Percentiles rank a stretch among this genome's conserved stretches.
Conservation (phyloP, 495 filamentous ascomycete species). For the Penicillium verhagenii region DNA sequence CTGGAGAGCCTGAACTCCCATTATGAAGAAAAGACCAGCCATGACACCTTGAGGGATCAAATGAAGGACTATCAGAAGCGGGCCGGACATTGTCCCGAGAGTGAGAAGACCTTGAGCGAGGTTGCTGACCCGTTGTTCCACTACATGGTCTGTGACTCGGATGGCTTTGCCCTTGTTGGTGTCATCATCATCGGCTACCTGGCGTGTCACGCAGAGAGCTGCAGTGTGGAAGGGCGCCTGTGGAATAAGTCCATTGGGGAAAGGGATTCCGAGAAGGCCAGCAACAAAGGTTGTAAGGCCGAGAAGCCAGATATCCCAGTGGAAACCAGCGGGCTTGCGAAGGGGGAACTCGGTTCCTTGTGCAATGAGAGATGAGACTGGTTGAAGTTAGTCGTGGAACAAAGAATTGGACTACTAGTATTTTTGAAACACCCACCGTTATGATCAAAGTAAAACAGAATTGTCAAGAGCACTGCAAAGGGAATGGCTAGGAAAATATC, state of each 20-base stretch:
- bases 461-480: conserved; percentile 80
- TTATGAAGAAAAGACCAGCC: conserved; percentile 91
- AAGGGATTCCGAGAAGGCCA: conserved; percentile 82
- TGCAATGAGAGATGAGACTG: conserved; percentile 82
- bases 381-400: background rate
- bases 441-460: conserved; percentile 93
- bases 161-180: conserved; percentile 61
- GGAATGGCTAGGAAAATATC: conserved; percentile 87
- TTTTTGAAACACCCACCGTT: conserved; percentile 55
- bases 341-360: conserved; percentile 93
- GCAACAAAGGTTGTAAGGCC: conserved; percentile 83
- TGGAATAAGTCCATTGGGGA: conserved; percentile 89
- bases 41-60: conserved; percentile 86
- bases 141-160: conserved; percentile 67
- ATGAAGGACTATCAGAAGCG: conserved; percentile 76
- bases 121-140: conserved; percentile 89
- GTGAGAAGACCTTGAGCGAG: conserved; percentile 79
- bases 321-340: conserved; percentile 88
- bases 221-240: conserved; percentile 94
- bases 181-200: conserved; percentile 57
- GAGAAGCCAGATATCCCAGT: conserved; percentile 93
- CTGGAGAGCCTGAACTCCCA: conserved; percentile 81
- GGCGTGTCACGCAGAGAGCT: conserved; percentile 71
- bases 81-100: conserved; percentile 84
- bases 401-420: background rate